Conservation (phyloP, 1,139 yeast species). For the Geotrichum candidum region DNA sequence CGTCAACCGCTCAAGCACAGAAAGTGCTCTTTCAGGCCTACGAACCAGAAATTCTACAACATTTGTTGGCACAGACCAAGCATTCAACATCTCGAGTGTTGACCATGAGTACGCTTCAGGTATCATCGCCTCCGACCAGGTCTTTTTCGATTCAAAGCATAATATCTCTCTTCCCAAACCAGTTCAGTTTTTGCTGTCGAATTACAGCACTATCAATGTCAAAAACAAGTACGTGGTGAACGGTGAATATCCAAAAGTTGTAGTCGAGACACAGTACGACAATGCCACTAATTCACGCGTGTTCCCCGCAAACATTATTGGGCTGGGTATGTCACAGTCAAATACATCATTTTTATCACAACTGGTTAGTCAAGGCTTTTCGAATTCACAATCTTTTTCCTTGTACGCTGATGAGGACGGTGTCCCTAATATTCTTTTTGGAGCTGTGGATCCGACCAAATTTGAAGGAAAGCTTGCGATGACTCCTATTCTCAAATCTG, state of each 20-base stretch:
- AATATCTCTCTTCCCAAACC: conserved; percentile 11
- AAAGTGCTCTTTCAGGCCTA: conserved; percentile 16
- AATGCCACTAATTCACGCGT: conserved; percentile 2
- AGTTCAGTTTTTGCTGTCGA: conserved; percentile 22
- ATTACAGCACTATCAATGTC: conserved; percentile 11
- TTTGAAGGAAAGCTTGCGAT: conserved; percentile 22
- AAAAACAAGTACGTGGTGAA: conserved; percentile 9
- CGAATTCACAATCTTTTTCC: conserved; percentile 21
- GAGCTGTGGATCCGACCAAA: conserved; percentile 24
- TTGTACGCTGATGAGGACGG: conserved; percentile 14
- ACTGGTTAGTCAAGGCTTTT: conserved; percentile 6
- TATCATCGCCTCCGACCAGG: conserved; percentile 18
- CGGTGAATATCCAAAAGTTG: conserved; percentile 5
- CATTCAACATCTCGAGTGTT: conserved; percentile 17
- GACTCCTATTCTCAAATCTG: conserved; percentile 21
- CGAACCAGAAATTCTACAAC: conserved; percentile 18
- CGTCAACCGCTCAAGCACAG: background rate
- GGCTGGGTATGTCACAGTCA: conserved; percentile 20
- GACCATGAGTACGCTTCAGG: conserved; percentile 22
- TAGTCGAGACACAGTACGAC: background rate
- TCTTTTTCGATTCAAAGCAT: conserved; percentile 11
- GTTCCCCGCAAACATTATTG: conserved; percentile 23
- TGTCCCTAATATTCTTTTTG: conserved; percentile 21
- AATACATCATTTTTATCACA: conserved; percentile 15
- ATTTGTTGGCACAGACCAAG: conserved; percentile 1